These are phyloP conservation scores for Begonia peltatifolia DNA, from an alignment of 306 rosid species.

Conservation along the genomic window DNA sequence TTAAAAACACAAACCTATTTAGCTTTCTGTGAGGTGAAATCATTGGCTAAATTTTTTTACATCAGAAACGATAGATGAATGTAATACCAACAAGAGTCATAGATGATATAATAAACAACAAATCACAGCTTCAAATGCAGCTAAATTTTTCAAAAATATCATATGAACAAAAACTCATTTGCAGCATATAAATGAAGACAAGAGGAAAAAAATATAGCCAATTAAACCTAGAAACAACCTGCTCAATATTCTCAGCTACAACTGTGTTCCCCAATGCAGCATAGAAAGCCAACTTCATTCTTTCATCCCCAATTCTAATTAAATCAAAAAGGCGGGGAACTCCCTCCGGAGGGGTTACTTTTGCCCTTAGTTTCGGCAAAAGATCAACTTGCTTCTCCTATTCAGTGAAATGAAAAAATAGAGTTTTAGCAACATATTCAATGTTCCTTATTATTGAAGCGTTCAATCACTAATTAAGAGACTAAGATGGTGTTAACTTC, in stretches of 20 bases:
- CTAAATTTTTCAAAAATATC: too few species aligned
- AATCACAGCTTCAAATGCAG: too few species aligned
- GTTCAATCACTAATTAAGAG: too few species aligned
- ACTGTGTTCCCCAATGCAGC: conserved; percentile 61
- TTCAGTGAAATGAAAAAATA: conserved; percentile 9
- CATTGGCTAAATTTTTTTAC: too few species aligned
- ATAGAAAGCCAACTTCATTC: conserved; percentile 89
- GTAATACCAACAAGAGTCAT: too few species aligned
- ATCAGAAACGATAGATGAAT: too few species aligned
- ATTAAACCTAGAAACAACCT: conserved; percentile 33
- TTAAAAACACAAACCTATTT: too few species aligned
- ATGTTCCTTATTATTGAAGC: too few species aligned
- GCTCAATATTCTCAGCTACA: conserved; percentile 82
- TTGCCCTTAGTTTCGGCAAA: conserved; percentile 47
- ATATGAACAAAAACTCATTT: conserved; percentile 2
- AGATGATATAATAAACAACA: too few species aligned
- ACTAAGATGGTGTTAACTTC: too few species aligned
- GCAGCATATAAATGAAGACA: conserved; percentile 1
- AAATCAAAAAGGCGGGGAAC: conserved; percentile 88
- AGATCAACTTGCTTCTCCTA: conserved; percentile 80
- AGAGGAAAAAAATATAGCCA: neutral
- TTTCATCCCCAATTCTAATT: conserved; percentile 64
- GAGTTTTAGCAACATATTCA: too few species aligned
- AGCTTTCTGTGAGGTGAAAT: too few species aligned
- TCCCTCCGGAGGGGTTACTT: conserved; percentile 62